Evolutionary conservation across 169 alveolate species (phyloP), one percentile per base, ranked within the genome.

Genomic region (Cryptosporidium ubiquitum): DNA sequence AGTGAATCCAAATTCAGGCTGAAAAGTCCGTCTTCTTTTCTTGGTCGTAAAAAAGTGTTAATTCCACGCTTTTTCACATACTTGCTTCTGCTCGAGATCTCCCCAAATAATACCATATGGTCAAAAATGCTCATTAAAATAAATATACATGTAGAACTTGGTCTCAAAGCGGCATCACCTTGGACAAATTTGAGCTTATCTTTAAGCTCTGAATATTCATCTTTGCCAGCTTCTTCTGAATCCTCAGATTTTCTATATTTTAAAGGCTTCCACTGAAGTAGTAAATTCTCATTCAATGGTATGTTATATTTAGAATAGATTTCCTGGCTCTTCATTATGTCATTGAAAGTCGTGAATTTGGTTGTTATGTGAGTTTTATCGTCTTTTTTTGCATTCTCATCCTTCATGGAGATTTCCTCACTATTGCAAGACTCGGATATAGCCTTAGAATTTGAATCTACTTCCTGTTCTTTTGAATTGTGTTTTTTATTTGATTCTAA

Each of bases 21-120:
- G 10, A 61, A 79, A 61, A 79, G 37, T 29, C 47, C 44, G 10
- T 79, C 39, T 4, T 64, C 71, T 7, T 20, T 64, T 64, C 71
- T 37, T 1, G 26, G 5, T 51, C 42, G 18, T 26, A 14, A n/a
- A 51, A 23, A 52, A n/a, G 85, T 20, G 33, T 20, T 51, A 6
- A 16, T 26, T 18, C 70, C 70, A 31, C 52, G 42, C 44, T 35
- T 70, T 51, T 70, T 55, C 12, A 35, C 68, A 47, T 4, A 33
- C 49, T 49, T 70, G 29, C 12, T 47, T 35, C 70, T 49, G 18
- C 33, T 73, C 1, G 26, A 35, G 29, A 73, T 55, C 16, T 79
- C 89, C 7, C 89, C 89, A 79, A 79, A 79, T 31, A 79, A 61
- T 42, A 64, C 58, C 61, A 79, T 79, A 49, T 79, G 89, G 37